Conservation (phyloP, 192 early-diverging fungal genomes). For the Jimgerdemannia flammicorona region DNA sequence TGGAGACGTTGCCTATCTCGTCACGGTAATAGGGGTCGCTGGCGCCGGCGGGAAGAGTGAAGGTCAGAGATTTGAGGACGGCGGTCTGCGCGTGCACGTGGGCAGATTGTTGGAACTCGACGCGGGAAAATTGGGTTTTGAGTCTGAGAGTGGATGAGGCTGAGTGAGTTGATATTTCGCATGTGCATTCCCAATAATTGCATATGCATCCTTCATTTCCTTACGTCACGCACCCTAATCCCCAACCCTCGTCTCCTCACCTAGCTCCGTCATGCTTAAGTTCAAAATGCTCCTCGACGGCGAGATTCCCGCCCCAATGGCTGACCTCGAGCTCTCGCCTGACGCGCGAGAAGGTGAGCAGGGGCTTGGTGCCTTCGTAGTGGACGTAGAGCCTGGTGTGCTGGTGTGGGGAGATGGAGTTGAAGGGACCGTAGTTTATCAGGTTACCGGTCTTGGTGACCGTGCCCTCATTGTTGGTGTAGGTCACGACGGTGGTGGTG, state of each 20-base stretch:
- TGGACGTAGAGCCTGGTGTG: conserved; percentile 50
- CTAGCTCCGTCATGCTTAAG: conserved; percentile 72
- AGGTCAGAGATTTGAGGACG: conserved; percentile 45
- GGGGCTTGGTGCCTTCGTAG: conserved; percentile 57
- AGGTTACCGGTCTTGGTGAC: conserved; percentile 45
- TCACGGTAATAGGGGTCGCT: conserved; percentile 81
- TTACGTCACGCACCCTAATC: conserved; percentile 6
- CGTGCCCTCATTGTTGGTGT: conserved; percentile 23
- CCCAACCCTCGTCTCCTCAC: conserved; percentile 39
- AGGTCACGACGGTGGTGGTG: conserved; percentile 31
- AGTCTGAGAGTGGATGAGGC: conserved; percentile 28
- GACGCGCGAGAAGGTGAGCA: conserved; percentile 54
- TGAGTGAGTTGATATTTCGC: conserved; percentile 10
- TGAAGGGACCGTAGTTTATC: conserved; percentile 75
- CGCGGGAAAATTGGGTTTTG: conserved; percentile 65
- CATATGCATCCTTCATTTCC: conserved; percentile 10
- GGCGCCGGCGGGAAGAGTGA: conserved; percentile 67
- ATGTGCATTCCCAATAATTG: conserved; percentile 14
- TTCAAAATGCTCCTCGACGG: conserved; percentile 78
- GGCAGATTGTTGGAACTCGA: conserved; percentile 54
- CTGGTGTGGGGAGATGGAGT: conserved; percentile 34
- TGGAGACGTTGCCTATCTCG: conserved; percentile 96
- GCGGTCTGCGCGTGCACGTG: conserved; percentile 41
- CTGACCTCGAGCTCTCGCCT: conserved; percentile 76
- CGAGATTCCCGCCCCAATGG: conserved; percentile 80